Percentiles rank a stretch among this genome's conserved stretches.
Evolutionary conservation across 2,329 filamentous ascomycete species (phyloP).

Genomic region (Colletotrichum scovillei): DNA sequence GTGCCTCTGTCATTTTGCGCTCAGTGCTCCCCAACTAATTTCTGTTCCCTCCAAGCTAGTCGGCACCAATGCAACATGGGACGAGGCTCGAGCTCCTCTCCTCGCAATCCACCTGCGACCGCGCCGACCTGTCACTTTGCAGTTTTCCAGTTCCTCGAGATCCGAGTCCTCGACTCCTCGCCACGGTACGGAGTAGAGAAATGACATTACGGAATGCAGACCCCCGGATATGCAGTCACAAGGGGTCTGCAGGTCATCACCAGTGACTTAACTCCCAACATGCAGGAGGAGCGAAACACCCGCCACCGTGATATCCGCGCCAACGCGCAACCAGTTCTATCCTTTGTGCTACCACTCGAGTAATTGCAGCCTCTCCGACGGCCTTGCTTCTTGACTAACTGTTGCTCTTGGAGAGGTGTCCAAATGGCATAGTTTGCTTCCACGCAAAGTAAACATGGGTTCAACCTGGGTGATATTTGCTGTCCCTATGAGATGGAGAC

Average conservation of each 20-base stretch:
- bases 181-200: not conserved
- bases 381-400: not conserved
- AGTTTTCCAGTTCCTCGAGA: not conserved
- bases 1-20: not conserved
- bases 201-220: not conserved
- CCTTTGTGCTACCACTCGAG: not conserved
- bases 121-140: slow-evolving; percentile 1
- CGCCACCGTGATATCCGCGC: slow-evolving; percentile 2
- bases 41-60: not conserved
- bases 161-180: not conserved
- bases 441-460: not conserved
- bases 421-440: not conserved
- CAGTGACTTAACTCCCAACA: slow-evolving; percentile 10
- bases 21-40: slow-evolving; percentile 2
- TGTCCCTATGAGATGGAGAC: slow-evolving; percentile 15
- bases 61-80: slow-evolving; percentile 1
- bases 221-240: slow-evolving; percentile 22
- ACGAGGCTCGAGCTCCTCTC: slow-evolving; percentile 31
- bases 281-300: slow-evolving; percentile 25
- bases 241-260: slow-evolving; percentile 27
- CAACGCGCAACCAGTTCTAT: not conserved
- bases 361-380: not conserved
- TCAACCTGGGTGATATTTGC: not conserved
- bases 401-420: not conserved
- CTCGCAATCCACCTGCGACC: slow-evolving; percentile 6